phyloP scores from a whole-genome alignment of 2,329 filamentous ascomycete genomes.

The Exserohilum rostratum region DNA sequence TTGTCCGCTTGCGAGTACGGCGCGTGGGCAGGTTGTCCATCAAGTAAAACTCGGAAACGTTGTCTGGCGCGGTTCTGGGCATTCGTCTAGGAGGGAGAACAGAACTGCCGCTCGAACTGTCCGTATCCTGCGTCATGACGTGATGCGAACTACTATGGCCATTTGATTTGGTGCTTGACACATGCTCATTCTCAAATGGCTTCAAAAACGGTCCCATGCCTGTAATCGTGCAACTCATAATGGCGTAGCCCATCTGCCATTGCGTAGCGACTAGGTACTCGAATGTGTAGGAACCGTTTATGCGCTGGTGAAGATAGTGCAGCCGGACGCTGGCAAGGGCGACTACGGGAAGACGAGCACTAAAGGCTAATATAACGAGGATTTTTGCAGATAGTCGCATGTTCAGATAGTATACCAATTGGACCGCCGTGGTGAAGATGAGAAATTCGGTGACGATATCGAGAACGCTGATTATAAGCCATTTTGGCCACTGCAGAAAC shows the following conservation, averaged over 20 bases:
- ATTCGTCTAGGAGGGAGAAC: background rate
- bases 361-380: constrained; percentile 39
- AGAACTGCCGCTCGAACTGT: background rate
- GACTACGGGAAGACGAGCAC: constrained; percentile 38
- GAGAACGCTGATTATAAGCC: constrained; percentile 35
- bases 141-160: constrained; percentile 5
- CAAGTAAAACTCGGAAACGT: constrained; percentile 20
- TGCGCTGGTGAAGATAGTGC: constrained; percentile 29
- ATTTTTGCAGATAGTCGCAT: constrained; percentile 35
- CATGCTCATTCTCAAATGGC: constrained; percentile 38
- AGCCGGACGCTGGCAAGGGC: constrained; percentile 33
- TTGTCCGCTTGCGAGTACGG: constrained; percentile 9
- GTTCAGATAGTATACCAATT: constrained; percentile 35
- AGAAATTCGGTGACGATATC: constrained; percentile 36
- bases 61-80: background rate
- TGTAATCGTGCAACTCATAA: constrained; percentile 41
- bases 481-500: constrained; percentile 32
- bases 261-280: constrained; percentile 40
- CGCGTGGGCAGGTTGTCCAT: constrained; percentile 18
- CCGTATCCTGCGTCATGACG: background rate
- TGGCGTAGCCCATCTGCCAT: constrained; percentile 46
- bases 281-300: constrained; percentile 25
- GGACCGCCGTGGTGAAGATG: constrained; percentile 37
- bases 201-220: constrained; percentile 42
- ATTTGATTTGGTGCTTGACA: constrained; percentile 25